These are phyloP conservation scores for Sideroxylon spinosum DNA, from an alignment of 179 eudicot species.

Conservation along the genomic window DNA sequence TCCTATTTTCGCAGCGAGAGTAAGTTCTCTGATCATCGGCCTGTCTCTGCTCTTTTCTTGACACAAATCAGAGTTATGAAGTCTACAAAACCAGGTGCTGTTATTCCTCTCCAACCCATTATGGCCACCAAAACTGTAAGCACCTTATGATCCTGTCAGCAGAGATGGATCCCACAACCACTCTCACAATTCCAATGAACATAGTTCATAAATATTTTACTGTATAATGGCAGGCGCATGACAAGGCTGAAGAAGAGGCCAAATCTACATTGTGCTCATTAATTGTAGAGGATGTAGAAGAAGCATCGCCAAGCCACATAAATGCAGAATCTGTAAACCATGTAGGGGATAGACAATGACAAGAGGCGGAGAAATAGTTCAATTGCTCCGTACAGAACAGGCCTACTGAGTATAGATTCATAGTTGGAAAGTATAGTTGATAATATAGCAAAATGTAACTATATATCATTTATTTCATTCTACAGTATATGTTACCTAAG, in stretches of 20 bases:
- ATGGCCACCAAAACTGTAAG: constrained; percentile 44
- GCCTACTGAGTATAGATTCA: background rate
- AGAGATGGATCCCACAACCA: background rate
- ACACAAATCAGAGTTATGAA: constrained; percentile 44
- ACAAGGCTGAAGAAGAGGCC: constrained; percentile 25
- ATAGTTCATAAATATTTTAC: background rate
- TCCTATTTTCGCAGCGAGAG: constrained; percentile 73
- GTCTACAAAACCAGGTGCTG: constrained; percentile 31
- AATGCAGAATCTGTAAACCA: constrained; percentile 22
- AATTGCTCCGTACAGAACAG: background rate
- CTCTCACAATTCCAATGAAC: background rate
- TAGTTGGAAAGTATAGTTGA: background rate
- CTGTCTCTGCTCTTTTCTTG: constrained; percentile 78
- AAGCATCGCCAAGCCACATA: constrained; percentile 27
- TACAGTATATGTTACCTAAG: background rate
- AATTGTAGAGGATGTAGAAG: constrained; percentile 42
- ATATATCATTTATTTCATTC: background rate
- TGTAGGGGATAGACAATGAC: background rate
- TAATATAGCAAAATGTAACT: background rate
- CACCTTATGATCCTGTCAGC: constrained; percentile 6
- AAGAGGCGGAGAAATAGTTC: background rate
- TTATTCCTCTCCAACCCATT: constrained; percentile 29
- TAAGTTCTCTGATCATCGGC: constrained; percentile 90
- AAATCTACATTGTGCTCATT: constrained; percentile 37
- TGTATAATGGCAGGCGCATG: constrained; percentile 26